phyloP scores from a whole-genome alignment of 2,329 filamentous ascomycete genomes.

The Keithomyces neogunnii region DNA sequence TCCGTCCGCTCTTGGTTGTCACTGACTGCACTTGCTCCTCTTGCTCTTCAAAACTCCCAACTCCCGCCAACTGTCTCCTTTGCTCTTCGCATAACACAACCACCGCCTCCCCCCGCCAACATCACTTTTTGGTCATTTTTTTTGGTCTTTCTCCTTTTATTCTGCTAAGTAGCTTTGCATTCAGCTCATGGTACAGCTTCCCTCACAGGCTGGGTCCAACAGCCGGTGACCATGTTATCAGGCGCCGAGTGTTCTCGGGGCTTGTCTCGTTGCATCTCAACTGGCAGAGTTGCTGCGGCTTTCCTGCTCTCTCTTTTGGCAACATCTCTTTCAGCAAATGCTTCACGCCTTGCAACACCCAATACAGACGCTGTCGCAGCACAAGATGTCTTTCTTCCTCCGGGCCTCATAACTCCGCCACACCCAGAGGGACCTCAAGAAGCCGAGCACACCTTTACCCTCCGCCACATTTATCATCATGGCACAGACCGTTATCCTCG shows the following conservation, averaged over 20 bases:
- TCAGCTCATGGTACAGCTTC: slow-evolving; percentile 1
- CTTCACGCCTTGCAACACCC: slow-evolving; percentile 19
- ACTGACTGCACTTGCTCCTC: not conserved
- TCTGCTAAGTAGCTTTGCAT: not conserved
- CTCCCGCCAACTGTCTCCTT: not conserved
- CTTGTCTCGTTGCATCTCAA: slow-evolving; percentile 38
- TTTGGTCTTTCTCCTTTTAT: not conserved
- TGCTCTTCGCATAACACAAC: not conserved
- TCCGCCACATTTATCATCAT: slow-evolving; percentile 90
- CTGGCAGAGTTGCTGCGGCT: slow-evolving; percentile 53
- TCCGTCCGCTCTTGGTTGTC: not conserved
- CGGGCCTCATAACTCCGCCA: slow-evolving; percentile 29
- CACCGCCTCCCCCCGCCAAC: not conserved
- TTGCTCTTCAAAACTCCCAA: slow-evolving; percentile 1
- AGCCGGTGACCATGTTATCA: slow-evolving; percentile 3
- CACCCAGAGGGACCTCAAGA: slow-evolving; percentile 35
- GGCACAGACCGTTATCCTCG: slow-evolving; percentile 70
- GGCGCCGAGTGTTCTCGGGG: not conserved
- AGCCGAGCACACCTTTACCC: slow-evolving; percentile 52
- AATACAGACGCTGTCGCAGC: slow-evolving; percentile 24
- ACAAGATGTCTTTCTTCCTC: slow-evolving; percentile 35
- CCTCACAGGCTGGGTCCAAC: slow-evolving; percentile 3
- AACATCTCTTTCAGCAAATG: slow-evolving; percentile 34
- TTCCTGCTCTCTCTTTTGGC: slow-evolving; percentile 61
- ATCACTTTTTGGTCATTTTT: not conserved